These are phyloP conservation scores for Pseudogymnoascus verrucosus DNA, from an alignment of 2,329 filamentous ascomycete genomes.

Conservation along the genomic window DNA sequence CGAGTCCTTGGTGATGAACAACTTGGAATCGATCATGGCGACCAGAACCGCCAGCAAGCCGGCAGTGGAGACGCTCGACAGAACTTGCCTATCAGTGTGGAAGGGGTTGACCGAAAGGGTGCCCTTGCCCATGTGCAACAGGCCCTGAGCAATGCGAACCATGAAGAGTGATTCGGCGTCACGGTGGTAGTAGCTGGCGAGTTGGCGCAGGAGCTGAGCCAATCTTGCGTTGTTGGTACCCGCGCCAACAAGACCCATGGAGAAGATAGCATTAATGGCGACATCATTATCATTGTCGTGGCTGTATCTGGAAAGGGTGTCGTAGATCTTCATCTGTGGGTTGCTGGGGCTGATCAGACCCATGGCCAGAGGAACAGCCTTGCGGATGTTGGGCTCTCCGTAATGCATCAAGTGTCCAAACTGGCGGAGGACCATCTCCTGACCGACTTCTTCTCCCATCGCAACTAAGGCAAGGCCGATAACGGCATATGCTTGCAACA, in stretches of 20 bases:
- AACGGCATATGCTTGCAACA: constrained; percentile 93
- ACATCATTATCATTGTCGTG: constrained; percentile 99
- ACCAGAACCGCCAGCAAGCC: constrained; percentile 85
- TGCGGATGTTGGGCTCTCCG: constrained; percentile 92
- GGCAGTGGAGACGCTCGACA: constrained; percentile 83
- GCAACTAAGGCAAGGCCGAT: constrained; percentile 88
- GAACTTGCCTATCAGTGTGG: constrained; percentile 94
- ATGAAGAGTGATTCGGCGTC: constrained; percentile 97
- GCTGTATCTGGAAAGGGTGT: constrained; percentile 92
- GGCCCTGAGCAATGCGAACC: constrained; percentile 95
- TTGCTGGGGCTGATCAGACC: constrained; percentile 95
- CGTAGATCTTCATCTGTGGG: constrained; percentile 99
- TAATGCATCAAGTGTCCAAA: constrained; percentile 99
- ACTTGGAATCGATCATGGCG: constrained; percentile 90
- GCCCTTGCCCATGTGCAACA: constrained; percentile 98
- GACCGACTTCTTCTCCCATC: constrained; percentile 97
- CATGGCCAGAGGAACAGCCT: constrained; percentile 93
- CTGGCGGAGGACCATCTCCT: constrained; percentile 96
- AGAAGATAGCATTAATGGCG: constrained; percentile 96
- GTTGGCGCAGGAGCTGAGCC: constrained; percentile 85
- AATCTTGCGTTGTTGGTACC: constrained; percentile 97
- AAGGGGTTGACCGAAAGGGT: constrained; percentile 96
- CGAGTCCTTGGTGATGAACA: constrained; percentile 57
- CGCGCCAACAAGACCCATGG: constrained; percentile 93
- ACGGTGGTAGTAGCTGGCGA: constrained; percentile 96